Percentiles rank a stretch among this genome's conserved stretches.
Evolutionary conservation across 257 asterid species (phyloP).

Genomic region (Solanum corneliomulleri): DNA sequence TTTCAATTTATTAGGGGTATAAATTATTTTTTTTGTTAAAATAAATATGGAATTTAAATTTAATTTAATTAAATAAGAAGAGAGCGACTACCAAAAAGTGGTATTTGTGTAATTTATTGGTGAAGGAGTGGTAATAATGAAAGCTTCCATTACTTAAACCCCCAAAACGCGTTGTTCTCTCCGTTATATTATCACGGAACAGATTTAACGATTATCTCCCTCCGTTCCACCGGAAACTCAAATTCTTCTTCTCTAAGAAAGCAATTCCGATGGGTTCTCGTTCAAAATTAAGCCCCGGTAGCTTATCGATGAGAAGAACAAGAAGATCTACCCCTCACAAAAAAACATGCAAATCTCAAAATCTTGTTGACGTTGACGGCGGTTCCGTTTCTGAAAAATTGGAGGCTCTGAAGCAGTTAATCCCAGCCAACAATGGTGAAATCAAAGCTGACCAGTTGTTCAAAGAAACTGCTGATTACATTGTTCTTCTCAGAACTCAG

Average conservation of each 20-base stretch:
- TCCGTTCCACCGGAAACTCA: neutral
- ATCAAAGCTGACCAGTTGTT: constrained; percentile 50
- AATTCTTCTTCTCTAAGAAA: neutral
- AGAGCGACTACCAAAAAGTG: neutral
- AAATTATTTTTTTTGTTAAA: neutral
- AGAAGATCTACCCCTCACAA: constrained; percentile 24
- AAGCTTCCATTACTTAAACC: constrained; percentile 33
- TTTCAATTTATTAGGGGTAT: neutral
- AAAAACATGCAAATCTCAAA: constrained; percentile 13
- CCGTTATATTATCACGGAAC: constrained; percentile 4
- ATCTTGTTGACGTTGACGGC: neutral
- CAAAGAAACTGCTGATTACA: constrained; percentile 70
- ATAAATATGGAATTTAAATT: neutral
- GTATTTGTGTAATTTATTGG: constrained; percentile 22
- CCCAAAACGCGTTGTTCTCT: constrained; percentile 26
- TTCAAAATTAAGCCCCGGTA: constrained; percentile 16
- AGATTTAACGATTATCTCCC: neutral
- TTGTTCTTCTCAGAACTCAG: constrained; percentile 58
- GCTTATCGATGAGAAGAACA: constrained; percentile 9
- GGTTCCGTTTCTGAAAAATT: constrained; percentile 48
- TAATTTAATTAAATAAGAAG: neutral
- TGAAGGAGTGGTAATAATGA: constrained; percentile 9
- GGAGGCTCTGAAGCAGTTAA: constrained; percentile 57
- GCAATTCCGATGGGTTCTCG: constrained; percentile 33
- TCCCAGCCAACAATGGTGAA: constrained; percentile 28